These are phyloP conservation scores for Hypholoma sublateritium DNA, from an alignment of 768 basidiomycete genomes.

Conservation along the genomic window DNA sequence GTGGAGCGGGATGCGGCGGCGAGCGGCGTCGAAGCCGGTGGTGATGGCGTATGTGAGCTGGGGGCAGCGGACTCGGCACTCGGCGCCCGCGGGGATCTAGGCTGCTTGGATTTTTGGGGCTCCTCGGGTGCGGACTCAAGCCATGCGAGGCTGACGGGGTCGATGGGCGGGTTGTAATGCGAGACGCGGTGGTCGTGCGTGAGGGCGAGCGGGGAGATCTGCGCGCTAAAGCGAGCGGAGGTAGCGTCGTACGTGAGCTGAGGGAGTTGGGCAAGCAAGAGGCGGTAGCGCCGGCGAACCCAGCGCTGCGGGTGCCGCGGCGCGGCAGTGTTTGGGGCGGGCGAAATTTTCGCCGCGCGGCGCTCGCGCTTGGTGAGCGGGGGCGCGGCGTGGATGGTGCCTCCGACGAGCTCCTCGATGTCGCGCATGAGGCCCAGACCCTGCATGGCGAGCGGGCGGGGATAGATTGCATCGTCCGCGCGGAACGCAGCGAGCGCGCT, in stretches of 20 bases:
- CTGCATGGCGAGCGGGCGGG: constrained; percentile 37
- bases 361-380: constrained; percentile 35
- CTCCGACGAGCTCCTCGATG: constrained; percentile 43
- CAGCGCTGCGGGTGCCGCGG: constrained; percentile 40
- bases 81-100: too few relatives aligned
- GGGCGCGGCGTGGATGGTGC: constrained; percentile 22
- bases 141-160: constrained; percentile 1
- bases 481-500: constrained; percentile 7
- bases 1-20: too few relatives aligned
- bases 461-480: constrained; percentile 4
- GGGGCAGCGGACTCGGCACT: too few relatives aligned
- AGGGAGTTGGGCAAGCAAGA: constrained; percentile 61
- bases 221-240: constrained; percentile 26
- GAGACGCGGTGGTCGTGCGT: constrained; percentile 20
- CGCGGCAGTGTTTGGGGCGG: not conserved
- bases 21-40: too few relatives aligned
- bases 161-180: constrained; percentile 6
- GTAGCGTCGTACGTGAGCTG: constrained; percentile 39
- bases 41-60: too few relatives aligned
- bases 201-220: constrained; percentile 30
- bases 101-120: not conserved
- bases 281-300: constrained; percentile 55
- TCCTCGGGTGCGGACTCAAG: not conserved
- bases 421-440: constrained; percentile 42
- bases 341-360: not conserved